Conservation (phyloP, 177 flowering plant genomes). For the Vitis hybrid region DNA sequence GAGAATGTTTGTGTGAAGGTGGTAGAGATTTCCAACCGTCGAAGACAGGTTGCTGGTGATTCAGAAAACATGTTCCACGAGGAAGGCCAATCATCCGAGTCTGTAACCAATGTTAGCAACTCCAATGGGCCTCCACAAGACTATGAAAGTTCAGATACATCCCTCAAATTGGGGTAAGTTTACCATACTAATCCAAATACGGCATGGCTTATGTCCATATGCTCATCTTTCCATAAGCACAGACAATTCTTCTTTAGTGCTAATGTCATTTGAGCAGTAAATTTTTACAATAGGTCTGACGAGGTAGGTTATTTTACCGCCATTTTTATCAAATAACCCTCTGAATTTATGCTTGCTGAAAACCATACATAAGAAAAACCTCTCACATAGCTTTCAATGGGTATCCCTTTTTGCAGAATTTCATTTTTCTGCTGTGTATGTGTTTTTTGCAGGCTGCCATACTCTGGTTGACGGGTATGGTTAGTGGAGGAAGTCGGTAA, state of each 20-base stretch:
- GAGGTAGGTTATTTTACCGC: no score
- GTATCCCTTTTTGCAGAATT: no score
- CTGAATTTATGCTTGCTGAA: no score
- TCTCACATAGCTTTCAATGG: no score
- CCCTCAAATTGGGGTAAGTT: slow-evolving; percentile 59
- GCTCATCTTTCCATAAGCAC: no score
- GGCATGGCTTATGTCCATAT: no score
- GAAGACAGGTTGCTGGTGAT: slow-evolving; percentile 13
- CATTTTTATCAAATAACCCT: no score
- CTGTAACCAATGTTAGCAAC: slow-evolving; percentile 38
- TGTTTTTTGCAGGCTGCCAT: slow-evolving; percentile 31
- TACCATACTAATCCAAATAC: background rate
- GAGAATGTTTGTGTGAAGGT: slow-evolving; percentile 23
- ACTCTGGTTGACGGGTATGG: slow-evolving; percentile 20
- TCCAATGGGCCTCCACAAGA: slow-evolving; percentile 41
- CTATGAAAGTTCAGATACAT: slow-evolving; percentile 57
- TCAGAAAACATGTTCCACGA: slow-evolving; percentile 39
- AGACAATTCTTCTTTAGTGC: no score
- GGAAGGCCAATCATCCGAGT: slow-evolving; percentile 64
- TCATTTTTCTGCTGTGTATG: background rate
- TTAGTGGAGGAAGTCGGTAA: background rate
- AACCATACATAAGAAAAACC: no score
- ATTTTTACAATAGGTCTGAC: no score
- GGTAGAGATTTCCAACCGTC: slow-evolving; percentile 22
- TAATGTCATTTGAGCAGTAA: no score